A percentile compares a stretch with the other conserved stretches of the same genome.
phyloP scores from a whole-genome alignment of 805 yeast species.

The Candida parachauliodes region DNA sequence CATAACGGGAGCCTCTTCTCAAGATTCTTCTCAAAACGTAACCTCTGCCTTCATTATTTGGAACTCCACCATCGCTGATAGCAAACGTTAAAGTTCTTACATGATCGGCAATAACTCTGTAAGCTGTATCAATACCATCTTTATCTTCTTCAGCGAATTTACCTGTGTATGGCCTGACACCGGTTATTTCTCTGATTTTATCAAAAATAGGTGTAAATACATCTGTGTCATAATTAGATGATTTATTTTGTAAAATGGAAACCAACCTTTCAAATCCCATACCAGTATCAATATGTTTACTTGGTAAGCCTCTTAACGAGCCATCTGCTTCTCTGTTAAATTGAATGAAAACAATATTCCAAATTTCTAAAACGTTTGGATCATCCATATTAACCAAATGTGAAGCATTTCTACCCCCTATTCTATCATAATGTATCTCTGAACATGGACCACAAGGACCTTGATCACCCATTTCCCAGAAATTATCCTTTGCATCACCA shows the following conservation, averaged over 20 bases:
- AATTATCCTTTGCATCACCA: constrained; percentile 86
- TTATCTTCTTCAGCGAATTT: constrained; percentile 88
- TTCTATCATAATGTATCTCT: constrained; percentile 95
- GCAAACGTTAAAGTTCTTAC: constrained; percentile 97
- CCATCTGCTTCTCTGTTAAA: constrained; percentile 91
- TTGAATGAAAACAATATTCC: constrained; percentile 98
- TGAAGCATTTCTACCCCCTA: constrained; percentile 97
- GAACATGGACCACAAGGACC: constrained; percentile 99
- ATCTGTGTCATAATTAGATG: constrained; percentile 95
- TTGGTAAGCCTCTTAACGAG: constrained; percentile 77
- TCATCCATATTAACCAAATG: constrained; percentile 91
- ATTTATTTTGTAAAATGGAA: constrained; percentile 84
- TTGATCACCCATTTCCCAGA: constrained; percentile 99
- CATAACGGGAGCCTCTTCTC: constrained; percentile 97
- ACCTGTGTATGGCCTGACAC: constrained; percentile 88
- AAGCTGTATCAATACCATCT: constrained; percentile 97
- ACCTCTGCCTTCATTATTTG: constrained; percentile 99
- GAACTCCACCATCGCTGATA: constrained; percentile 97
- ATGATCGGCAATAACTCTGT: constrained; percentile 97
- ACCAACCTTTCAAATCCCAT: constrained; percentile 98
- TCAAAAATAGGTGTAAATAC: constrained; percentile 87
- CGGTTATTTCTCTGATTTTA: constrained; percentile 87
- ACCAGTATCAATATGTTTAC: constrained; percentile 96
- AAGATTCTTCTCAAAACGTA: constrained; percentile 94
- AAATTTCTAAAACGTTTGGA: constrained; percentile 94